Evolutionary conservation across 441 rosid genomes (phyloP).

Genomic region (Erysimum cheiri): DNA sequence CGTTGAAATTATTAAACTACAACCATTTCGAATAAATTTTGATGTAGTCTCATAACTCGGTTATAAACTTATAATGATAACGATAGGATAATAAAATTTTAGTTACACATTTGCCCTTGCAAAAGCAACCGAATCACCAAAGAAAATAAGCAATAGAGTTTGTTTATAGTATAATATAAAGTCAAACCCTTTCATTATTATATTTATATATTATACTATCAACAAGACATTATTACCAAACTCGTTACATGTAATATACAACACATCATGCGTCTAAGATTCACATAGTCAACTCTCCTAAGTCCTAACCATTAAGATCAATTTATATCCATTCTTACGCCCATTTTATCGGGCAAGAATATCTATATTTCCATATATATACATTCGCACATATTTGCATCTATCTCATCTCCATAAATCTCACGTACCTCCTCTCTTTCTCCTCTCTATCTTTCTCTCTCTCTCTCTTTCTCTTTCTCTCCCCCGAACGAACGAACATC

Average conservation of each 20-base stretch:
- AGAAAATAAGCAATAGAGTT: constrained; percentile 37
- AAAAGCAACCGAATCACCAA: no score
- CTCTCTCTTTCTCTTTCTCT: no score
- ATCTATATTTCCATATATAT: constrained; percentile 20
- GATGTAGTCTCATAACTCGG: background rate
- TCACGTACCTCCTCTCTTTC: constrained; percentile 3
- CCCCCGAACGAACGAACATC: constrained; percentile 1
- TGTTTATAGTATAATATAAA: constrained; percentile 1
- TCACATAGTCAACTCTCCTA: constrained; percentile 32
- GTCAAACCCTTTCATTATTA: constrained; percentile 33
- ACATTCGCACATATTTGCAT: background rate
- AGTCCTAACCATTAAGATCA: background rate
- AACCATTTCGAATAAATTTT: background rate
- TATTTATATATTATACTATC: background rate
- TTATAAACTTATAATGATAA: background rate
- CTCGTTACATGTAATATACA: constrained; percentile 14
- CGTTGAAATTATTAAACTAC: background rate
- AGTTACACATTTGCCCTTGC: background rate
- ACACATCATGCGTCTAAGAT: constrained; percentile 30
- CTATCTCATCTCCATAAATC: constrained; percentile 30
- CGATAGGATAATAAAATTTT: no score
- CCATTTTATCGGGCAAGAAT: constrained; percentile 28
- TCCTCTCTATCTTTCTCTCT: background rate
- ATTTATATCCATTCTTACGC: constrained; percentile 18
- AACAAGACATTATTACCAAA: constrained; percentile 13